Evolutionary conservation across 2,329 filamentous ascomycete species (phyloP).

Genomic region (Neophaeococcomyces aloes): DNA sequence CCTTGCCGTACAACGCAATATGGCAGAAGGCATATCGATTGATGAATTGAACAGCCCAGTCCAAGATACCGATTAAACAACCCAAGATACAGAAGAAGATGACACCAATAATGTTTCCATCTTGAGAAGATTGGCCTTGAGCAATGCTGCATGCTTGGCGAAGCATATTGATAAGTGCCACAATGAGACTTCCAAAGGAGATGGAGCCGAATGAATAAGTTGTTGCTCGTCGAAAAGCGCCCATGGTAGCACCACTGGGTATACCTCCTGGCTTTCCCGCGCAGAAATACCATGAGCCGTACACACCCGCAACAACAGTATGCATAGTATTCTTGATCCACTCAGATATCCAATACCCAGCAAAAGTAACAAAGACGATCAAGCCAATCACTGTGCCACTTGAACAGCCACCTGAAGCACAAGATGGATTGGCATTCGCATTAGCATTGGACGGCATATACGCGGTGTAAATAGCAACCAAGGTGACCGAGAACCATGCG

Average conservation of each 20-base stretch:
- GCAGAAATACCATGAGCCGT: conserved; percentile 88
- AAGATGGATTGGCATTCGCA: conserved; percentile 42
- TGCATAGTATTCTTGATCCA: conserved; percentile 92
- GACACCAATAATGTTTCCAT: conserved; percentile 58
- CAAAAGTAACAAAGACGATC: conserved; percentile 77
- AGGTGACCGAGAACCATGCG: conserved; percentile 76
- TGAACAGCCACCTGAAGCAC: conserved; percentile 50
- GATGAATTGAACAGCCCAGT: conserved; percentile 80
- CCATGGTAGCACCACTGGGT: conserved; percentile 67
- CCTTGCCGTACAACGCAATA: conserved; percentile 84
- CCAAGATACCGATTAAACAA: conserved; percentile 64
- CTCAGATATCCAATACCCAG: conserved; percentile 88
- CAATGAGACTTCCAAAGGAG: conserved; percentile 70
- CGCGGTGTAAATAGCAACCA: conserved; percentile 76
- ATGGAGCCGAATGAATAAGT: conserved; percentile 93
- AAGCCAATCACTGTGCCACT: conserved; percentile 70
- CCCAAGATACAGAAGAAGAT: conserved; percentile 64
- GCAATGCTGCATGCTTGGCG: conserved; percentile 75
- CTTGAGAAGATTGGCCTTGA: conserved; percentile 50
- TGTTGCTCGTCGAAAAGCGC: conserved; percentile 68
- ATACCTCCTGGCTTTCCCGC: conserved; percentile 50
- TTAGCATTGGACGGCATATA: conserved; percentile 54
- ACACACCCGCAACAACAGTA: conserved; percentile 75
- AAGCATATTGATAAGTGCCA: conserved; percentile 77
- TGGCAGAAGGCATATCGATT: conserved; percentile 90